These are phyloP conservation scores for Farysia itapuensis DNA, from an alignment of 1,284 basidiomycete species.

Conservation along the genomic window DNA sequence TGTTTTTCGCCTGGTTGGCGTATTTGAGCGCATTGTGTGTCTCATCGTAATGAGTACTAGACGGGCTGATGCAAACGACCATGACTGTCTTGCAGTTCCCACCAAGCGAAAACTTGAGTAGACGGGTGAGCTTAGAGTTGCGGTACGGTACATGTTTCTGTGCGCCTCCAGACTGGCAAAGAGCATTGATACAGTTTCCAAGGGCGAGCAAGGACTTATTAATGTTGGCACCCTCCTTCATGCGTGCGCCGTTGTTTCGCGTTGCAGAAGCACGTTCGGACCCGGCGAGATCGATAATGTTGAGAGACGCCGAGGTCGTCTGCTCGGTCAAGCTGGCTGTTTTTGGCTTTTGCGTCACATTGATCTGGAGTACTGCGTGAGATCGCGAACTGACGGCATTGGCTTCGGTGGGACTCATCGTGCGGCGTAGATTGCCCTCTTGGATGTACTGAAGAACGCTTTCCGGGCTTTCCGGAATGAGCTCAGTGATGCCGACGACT, in stretches of 20 bases:
- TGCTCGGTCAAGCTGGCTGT: slow-evolving; percentile 53
- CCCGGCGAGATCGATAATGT: slow-evolving; percentile 59
- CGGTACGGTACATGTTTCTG: slow-evolving; percentile 55
- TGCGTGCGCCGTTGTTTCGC: slow-evolving; percentile 56
- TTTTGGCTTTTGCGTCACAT: slow-evolving; percentile 55
- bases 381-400: slow-evolving; percentile 57
- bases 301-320: slow-evolving; percentile 56
- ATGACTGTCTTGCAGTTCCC: slow-evolving; percentile 60
- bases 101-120: slow-evolving; percentile 60
- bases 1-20: slow-evolving; percentile 60
- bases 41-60: slow-evolving; percentile 59
- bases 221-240: slow-evolving; percentile 61
- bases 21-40: slow-evolving; percentile 60
- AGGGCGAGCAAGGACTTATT: slow-evolving; percentile 59
- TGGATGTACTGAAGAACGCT: slow-evolving; percentile 55
- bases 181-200: slow-evolving; percentile 59
- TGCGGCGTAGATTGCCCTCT: slow-evolving; percentile 56
- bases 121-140: slow-evolving; percentile 57
- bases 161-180: slow-evolving; percentile 52
- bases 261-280: slow-evolving; percentile 58
- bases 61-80: slow-evolving; percentile 59
- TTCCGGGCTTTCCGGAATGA: slow-evolving; percentile 50
- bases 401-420: slow-evolving; percentile 58
- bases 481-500: slow-evolving; percentile 59
- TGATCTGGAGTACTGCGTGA: slow-evolving; percentile 59